Conservation (phyloP, 179 eudicot species). For the Patellifolia procumbens region DNA sequence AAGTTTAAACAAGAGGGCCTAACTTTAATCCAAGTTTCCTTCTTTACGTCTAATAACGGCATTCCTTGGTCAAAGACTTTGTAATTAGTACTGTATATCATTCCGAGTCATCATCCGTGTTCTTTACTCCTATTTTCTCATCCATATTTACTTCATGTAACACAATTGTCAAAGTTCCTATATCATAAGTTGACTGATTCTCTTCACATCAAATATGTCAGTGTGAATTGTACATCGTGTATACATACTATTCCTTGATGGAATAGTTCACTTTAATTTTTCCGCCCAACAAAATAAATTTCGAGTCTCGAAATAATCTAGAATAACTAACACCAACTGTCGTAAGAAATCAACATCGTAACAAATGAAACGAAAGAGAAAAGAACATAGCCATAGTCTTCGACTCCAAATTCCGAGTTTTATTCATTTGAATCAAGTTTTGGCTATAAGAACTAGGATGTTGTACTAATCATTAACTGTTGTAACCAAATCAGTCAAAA, state of each 20-base stretch:
- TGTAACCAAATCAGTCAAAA: conserved; percentile 1
- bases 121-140: neutral
- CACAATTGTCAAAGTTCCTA: neutral
- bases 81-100: neutral
- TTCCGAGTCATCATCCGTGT: neutral
- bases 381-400: too few species aligned
- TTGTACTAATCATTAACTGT: neutral
- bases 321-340: too few species aligned
- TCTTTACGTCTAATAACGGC: neutral
- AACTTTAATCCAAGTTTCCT: too few species aligned
- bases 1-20: too few species aligned
- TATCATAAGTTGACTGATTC: neutral
- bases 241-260: too few species aligned
- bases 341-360: too few species aligned
- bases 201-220: neutral
- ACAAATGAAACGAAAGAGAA: too few species aligned
- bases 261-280: too few species aligned
- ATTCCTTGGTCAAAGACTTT: neutral
- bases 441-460: neutral
- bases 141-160: neutral
- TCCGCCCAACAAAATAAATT: too few species aligned
- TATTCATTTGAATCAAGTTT: neutral
- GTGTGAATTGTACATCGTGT: neutral
- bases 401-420: neutral
- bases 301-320: too few species aligned